A percentile compares a stretch with the other conserved stretches of the same genome.
Evolutionary conservation across 441 rosid species (phyloP).

Genomic region (Populus hybrid): DNA sequence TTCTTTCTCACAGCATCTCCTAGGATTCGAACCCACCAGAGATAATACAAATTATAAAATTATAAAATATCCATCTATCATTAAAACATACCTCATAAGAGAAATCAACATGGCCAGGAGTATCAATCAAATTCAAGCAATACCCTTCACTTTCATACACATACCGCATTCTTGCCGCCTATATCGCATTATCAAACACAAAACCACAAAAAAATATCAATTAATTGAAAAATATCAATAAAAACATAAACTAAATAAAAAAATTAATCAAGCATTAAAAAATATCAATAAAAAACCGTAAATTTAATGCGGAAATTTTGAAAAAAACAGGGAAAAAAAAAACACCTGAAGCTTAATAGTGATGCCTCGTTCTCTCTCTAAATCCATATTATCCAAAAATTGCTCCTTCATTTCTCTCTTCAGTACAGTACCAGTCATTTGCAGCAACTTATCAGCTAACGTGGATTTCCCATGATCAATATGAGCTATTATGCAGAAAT

Average conservation of each 20-base stretch:
- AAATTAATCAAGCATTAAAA: background rate
- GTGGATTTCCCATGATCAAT: constrained; percentile 98
- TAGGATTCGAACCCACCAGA: background rate
- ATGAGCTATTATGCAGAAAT: constrained; percentile 90
- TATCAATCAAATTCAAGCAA: constrained; percentile 91
- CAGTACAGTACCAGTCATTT: constrained; percentile 91
- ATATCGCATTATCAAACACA: constrained; percentile 6
- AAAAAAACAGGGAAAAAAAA: background rate
- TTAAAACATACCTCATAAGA: constrained; percentile 75
- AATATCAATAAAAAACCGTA: background rate
- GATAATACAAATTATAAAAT: background rate
- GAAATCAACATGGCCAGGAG: constrained; percentile 98
- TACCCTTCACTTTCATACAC: constrained; percentile 56
- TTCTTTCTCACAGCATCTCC: background rate
- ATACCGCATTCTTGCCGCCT: constrained; percentile 99
- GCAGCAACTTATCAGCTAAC: constrained; percentile 93
- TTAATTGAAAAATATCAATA: background rate
- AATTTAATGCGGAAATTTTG: background rate
- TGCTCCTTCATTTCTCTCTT: constrained; percentile 95
- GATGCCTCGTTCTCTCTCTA: constrained; percentile 98
- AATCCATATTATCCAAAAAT: constrained; percentile 97
- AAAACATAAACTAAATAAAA: background rate
- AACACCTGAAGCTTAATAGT: constrained; percentile 87
- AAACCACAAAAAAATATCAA: background rate
- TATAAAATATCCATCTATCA: background rate